Evolutionary conservation across 768 basidiomycete species (phyloP).

Genomic region (Psilocybe tampanensis): DNA sequence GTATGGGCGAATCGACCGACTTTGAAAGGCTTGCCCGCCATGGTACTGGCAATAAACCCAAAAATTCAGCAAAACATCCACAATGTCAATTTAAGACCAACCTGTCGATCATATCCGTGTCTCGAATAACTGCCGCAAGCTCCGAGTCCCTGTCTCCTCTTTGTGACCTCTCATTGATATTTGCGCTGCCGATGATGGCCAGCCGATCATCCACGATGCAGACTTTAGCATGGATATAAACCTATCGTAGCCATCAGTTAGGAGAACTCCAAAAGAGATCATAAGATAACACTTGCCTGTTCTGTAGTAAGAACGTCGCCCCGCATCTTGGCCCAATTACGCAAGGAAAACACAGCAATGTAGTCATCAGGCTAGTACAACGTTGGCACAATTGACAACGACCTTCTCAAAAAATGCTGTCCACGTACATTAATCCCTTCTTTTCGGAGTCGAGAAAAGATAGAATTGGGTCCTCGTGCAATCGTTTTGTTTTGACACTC

Average conservation of each 20-base stretch:
- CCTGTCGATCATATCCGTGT: slow-evolving; percentile 97
- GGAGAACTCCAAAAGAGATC: not conserved
- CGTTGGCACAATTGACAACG: slow-evolving; percentile 8
- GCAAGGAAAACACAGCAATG: slow-evolving; percentile 86
- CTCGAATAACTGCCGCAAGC: slow-evolving; percentile 87
- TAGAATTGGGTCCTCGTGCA: slow-evolving; percentile 86
- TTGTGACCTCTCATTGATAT: slow-evolving; percentile 96
- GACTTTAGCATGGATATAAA: slow-evolving; percentile 90
- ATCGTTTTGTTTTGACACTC: slow-evolving; percentile 95
- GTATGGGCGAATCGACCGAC: slow-evolving; percentile 98
- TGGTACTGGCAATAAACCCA: slow-evolving; percentile 54
- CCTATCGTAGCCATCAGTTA: slow-evolving; percentile 37
- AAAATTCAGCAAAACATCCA: not conserved
- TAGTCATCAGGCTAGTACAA: slow-evolving; percentile 83
- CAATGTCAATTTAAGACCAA: slow-evolving; percentile 38
- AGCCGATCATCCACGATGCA: slow-evolving; percentile 94
- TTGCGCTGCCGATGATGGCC: slow-evolving; percentile 94
- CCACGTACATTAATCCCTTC: slow-evolving; percentile 84
- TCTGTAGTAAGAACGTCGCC: slow-evolving; percentile 86
- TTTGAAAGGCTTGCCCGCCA: slow-evolving; percentile 94
- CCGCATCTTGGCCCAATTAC: slow-evolving; percentile 92
- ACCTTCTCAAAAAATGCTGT: slow-evolving; percentile 1
- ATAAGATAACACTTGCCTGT: slow-evolving; percentile 49
- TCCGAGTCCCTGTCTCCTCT: slow-evolving; percentile 98
- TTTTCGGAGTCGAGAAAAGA: slow-evolving; percentile 82